Evolutionary conservation across 2,329 filamentous ascomycete species (phyloP), one percentile per base, ranked within the genome.

Genomic region (Claviceps paspali): DNA sequence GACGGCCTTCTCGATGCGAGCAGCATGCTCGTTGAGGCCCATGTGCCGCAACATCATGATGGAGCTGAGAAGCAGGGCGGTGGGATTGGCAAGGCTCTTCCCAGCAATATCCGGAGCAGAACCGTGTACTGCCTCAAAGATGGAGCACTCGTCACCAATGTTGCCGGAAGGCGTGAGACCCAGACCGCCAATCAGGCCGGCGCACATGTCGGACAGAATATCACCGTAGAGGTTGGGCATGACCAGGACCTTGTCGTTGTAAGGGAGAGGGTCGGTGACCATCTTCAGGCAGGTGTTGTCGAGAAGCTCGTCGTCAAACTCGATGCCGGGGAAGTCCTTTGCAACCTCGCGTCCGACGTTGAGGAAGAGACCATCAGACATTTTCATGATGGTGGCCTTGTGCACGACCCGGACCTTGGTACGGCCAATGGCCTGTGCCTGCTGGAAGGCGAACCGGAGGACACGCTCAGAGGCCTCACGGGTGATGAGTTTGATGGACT

Each of bases 381-480:
- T 93, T 79, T 98, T 98, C 91, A 98, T 98, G 70, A 98, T 98
- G 58, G 91, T 96, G 61, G 91, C 91, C 77, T 98, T 98, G 82
- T 98, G 91, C 46, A 96, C 87, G 42, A 86, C 88, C 56, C 87
- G 85, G 55, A 96, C 88, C 82, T 95, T 95, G 60, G 78, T 87
- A 71, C 84, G 83, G 65, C 87, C 86, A 56, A 95, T 82, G 52
- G 84, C 76, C 63, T 91, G 74, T 51, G 91, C 91, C 61, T 98
- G 86, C 69, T 98, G 88, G 79, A 98, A 98, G 53, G 92, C 91
- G 63, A 86, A 98, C 58, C 87, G 81, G 49, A 96, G 77, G 38
- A 98, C 91, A 52, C 91, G 82, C 77, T 98, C 91, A 48, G 78
- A 87, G 47, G 91, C 91, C 60, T 87, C 85, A 48, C 79, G 75